phyloP scores from a whole-genome alignment of 805 yeast species.

The Maudiozyma bulderi region DNA sequence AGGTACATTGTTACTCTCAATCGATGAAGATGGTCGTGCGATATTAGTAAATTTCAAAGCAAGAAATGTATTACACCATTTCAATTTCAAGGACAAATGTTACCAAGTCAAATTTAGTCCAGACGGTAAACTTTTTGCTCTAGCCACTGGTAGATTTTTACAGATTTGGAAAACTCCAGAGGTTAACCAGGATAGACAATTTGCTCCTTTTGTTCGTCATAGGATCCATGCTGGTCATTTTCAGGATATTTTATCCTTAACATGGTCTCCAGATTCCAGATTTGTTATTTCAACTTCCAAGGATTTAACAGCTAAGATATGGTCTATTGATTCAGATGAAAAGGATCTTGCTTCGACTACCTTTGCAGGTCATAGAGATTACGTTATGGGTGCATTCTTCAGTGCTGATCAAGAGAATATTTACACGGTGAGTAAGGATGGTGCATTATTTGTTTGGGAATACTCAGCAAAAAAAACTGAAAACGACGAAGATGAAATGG shows the following conservation, averaged over 20 bases:
- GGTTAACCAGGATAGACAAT: constrained; percentile 72
- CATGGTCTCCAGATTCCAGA: constrained; percentile 89
- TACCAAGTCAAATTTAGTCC: constrained; percentile 74
- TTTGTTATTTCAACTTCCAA: constrained; percentile 79
- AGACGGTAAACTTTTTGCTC: constrained; percentile 79
- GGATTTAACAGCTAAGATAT: constrained; percentile 82
- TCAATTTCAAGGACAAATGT: constrained; percentile 80
- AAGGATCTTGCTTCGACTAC: constrained; percentile 67
- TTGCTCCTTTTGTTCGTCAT: constrained; percentile 91
- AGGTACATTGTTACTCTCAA: constrained; percentile 67
- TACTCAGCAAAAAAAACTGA: constrained; percentile 52
- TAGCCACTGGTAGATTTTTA: constrained; percentile 69
- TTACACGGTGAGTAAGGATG: constrained; percentile 88
- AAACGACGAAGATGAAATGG: constrained; percentile 36
- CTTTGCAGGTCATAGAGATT: constrained; percentile 86
- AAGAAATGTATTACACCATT: constrained; percentile 82
- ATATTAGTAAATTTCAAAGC: constrained; percentile 78
- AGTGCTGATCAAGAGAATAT: constrained; percentile 80
- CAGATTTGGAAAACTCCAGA: constrained; percentile 94
- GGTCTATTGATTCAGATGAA: constrained; percentile 63
- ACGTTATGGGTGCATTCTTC: constrained; percentile 80
- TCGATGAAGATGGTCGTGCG: constrained; percentile 89
- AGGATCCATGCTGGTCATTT: constrained; percentile 90
- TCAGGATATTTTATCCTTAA: constrained; percentile 62
- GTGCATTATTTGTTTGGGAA: constrained; percentile 90